Base-by-base conservation (phyloP, 2,329 filamentous ascomycete species). In the Colletotrichum trifolii region DNA sequence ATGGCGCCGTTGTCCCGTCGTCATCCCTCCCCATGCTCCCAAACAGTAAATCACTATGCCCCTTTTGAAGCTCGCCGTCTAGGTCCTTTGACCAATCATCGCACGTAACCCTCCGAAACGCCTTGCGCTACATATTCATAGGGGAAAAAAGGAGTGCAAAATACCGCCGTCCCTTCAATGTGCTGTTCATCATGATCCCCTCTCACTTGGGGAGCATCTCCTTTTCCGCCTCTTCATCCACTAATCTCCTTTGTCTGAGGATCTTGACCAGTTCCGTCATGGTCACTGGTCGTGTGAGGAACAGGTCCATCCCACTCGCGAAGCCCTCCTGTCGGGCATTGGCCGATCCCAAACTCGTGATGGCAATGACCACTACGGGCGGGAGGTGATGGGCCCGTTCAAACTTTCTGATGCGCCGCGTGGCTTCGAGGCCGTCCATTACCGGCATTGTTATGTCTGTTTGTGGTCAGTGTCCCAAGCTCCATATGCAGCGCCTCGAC, bases 381-480 rank as follows among this genome's bases (percentile, higher is more conserved):
- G 73, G 65, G 1, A 80, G 69, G 1, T 73, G 73, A 34, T 75
- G 71, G 0, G 80, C 74, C 9, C 76, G 74, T 68, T 83, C 82
- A 40, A 79, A 75, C 1, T 75, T 71, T 8, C 81, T 75, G 17
- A 83, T 82, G 55, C 73, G 73, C 11, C 74, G 71, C 10, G 80
- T 82, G 0, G 76, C 75, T 10, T 74, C 76, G 13, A 80, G 75
- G 0, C 78, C 78, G 64, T 83, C 77, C 34, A 83, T 76, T 11
- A 82, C 73, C 0, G 82, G 82, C 82, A 84, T 84, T 68, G 74
- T 79, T 9, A 82, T 77, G 64, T 84, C 82, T 66, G 35, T 2
- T n/a, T 2, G 1, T 3, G 12, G 43, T 66, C 10, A 66, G 45
- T 15, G 2, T n/a, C 2, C 79, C 33, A 2, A 5, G 4, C 1